phyloP scores from a whole-genome alignment of 768 basidiomycete genomes.

The Trametes villosa region DNA sequence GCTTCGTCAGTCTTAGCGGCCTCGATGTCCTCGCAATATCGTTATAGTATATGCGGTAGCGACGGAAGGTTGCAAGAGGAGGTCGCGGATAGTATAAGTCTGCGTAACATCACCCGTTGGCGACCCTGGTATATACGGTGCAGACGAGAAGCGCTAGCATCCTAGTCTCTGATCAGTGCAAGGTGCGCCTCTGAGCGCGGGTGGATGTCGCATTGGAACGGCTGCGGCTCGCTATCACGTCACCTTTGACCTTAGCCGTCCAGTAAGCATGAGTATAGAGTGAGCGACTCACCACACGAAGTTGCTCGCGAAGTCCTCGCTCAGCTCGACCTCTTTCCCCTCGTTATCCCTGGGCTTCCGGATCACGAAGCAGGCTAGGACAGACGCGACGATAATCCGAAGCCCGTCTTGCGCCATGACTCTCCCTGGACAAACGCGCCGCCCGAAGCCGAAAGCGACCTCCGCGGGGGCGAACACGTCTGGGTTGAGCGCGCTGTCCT shows the following conservation, averaged over 20 bases:
- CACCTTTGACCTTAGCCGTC: not conserved
- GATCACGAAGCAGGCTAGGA: constrained; percentile 27
- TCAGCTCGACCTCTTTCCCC: constrained; percentile 32
- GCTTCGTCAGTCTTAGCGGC: no score
- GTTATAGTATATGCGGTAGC: no score
- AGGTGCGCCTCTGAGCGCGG: constrained; percentile 5
- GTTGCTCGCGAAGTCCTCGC: constrained; percentile 38
- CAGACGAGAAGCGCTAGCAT: not conserved
- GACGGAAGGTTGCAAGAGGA: no score
- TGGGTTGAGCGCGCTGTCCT: constrained; percentile 1
- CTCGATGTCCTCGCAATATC: no score
- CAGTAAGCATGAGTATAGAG: not conserved
- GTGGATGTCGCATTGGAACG: constrained; percentile 10
- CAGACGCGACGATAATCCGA: constrained; percentile 29
- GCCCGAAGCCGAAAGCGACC: constrained; percentile 26
- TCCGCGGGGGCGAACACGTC: constrained; percentile 11
- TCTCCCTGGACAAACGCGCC: constrained; percentile 32
- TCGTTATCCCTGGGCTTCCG: constrained; percentile 20
- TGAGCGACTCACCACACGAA: constrained; percentile 34
- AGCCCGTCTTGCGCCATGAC: constrained; percentile 27
- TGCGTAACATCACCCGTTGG: no score
- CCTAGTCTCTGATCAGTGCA: not conserved
- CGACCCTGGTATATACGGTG: no score
- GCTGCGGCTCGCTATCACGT: constrained; percentile 10
- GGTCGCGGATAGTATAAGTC: not conserved